Evolutionary conservation across 2,329 filamentous ascomycete species (phyloP).

Genomic region (Cylindrodendrum hubeiense): DNA sequence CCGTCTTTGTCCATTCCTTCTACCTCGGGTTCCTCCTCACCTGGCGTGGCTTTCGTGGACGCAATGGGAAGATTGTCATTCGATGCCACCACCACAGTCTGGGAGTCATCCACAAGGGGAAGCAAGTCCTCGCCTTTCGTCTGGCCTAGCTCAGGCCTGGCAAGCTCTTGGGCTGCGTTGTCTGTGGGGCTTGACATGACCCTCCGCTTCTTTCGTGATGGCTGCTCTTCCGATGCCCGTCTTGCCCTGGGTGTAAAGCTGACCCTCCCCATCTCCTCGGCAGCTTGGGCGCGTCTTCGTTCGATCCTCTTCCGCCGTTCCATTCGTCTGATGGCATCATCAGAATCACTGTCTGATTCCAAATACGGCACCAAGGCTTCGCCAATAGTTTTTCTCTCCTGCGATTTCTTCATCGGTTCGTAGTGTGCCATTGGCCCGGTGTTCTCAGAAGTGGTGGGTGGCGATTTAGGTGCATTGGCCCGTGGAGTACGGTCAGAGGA

Average conservation of each 20-base stretch:
- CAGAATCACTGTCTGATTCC: conserved; percentile 50
- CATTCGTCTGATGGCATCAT: conserved; percentile 48
- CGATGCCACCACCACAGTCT: conserved; percentile 41
- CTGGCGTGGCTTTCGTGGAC: conserved; percentile 51
- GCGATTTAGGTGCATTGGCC: conserved; percentile 30
- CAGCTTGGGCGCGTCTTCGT: conserved; percentile 54
- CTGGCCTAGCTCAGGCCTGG: neutral
- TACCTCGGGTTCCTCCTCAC: conserved; percentile 30
- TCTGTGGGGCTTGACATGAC: conserved; percentile 9
- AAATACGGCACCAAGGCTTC: conserved; percentile 40
- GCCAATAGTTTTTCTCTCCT: conserved; percentile 52
- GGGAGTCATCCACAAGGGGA: conserved; percentile 40
- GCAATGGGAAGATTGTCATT: conserved; percentile 39
- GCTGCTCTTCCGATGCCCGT: conserved; percentile 37
- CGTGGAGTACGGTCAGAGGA: conserved; percentile 38
- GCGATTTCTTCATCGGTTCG: conserved; percentile 60
- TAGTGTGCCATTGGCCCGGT: conserved; percentile 56
- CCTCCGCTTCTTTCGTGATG: conserved; percentile 45
- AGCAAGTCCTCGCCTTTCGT: conserved; percentile 31
- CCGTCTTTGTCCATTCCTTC: conserved; percentile 28
- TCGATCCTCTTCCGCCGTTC: conserved; percentile 54
- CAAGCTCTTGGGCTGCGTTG: neutral
- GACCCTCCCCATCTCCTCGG: conserved; percentile 57
- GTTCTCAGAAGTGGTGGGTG: conserved; percentile 33
- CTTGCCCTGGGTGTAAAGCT: conserved; percentile 47